Evolutionary conservation across 164 flowering plant species (phyloP).

Genomic region (Dillenia suffruticosa): DNA sequence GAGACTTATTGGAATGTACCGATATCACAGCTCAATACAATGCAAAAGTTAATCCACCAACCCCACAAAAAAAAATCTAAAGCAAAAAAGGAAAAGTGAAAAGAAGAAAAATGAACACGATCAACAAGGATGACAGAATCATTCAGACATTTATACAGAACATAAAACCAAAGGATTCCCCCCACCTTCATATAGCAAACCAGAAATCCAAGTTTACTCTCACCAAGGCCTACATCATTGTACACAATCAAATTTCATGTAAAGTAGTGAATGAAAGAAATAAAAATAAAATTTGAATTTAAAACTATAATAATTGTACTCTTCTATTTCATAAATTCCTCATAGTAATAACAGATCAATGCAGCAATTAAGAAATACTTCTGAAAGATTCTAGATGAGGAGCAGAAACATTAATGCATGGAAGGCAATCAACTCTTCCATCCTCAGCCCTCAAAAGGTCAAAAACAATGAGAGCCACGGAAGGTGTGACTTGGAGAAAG

Average conservation of each 20-base stretch:
- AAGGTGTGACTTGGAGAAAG: constrained; percentile 95
- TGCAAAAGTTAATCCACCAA: no score
- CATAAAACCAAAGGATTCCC: no score
- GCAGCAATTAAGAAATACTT: constrained; percentile 30
- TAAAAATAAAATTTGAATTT: constrained; percentile 1
- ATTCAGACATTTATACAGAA: no score
- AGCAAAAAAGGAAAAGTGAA: no score
- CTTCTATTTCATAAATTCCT: neutral
- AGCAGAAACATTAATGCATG: constrained; percentile 61
- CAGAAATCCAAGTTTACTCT: constrained; percentile 64
- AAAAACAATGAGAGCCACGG: constrained; percentile 89
- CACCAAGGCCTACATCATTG: constrained; percentile 46
- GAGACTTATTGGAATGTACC: no score
- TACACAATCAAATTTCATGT: constrained; percentile 13
- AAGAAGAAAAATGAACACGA: no score
- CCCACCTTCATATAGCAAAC: constrained; percentile 89
- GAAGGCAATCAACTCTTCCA: constrained; percentile 84
- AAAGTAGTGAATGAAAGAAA: neutral
- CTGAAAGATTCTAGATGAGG: constrained; percentile 38
- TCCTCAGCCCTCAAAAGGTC: constrained; percentile 83
- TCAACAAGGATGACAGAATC: no score
- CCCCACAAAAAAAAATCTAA: no score
- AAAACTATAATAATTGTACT: neutral
- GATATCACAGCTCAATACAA: no score
- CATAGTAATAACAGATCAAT: neutral